Evolutionary conservation across 1,284 basidiomycete species (phyloP).

Genomic region (Ceratobasidium sp.): DNA sequence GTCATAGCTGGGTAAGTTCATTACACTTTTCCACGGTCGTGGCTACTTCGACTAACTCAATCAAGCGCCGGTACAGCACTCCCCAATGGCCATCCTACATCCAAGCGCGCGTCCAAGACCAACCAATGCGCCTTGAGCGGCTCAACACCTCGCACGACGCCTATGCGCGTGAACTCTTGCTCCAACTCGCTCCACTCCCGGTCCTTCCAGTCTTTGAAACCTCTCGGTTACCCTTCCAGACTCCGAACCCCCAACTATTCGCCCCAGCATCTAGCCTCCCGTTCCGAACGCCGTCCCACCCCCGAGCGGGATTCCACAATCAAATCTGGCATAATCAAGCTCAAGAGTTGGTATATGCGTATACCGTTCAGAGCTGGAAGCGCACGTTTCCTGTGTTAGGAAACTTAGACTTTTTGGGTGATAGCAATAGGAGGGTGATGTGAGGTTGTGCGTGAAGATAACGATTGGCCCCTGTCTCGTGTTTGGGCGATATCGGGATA

Average conservation of each 20-base stretch:
- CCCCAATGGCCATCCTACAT: constrained; percentile 27
- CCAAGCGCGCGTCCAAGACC: neutral
- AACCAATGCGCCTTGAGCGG: constrained; percentile 20
- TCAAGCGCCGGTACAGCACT: constrained; percentile 33
- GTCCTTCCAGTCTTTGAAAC: neutral
- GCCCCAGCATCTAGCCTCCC: too few relatives aligned
- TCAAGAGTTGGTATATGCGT: neutral
- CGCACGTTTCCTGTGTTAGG: constrained; percentile 12
- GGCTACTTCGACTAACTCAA: neutral
- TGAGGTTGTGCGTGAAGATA: too few relatives aligned
- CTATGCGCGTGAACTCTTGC: neutral
- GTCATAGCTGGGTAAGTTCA: constrained; percentile 38
- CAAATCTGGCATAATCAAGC: neutral
- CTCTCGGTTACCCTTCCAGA: neutral
- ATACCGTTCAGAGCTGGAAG: constrained; percentile 12
- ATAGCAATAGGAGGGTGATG: too few relatives aligned
- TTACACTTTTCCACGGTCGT: too few relatives aligned
- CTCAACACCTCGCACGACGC: constrained; percentile 30
- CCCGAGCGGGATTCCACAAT: neutral
- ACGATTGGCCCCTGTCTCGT: too few relatives aligned
- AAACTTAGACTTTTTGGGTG: neutral
- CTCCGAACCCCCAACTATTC: too few relatives aligned
- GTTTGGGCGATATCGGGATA: too few relatives aligned
- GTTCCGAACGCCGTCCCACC: too few relatives aligned
- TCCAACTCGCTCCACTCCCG: constrained; percentile 1